phyloP scores from a whole-genome alignment of 768 basidiomycete species.

The Auriscalpium vulgare region DNA sequence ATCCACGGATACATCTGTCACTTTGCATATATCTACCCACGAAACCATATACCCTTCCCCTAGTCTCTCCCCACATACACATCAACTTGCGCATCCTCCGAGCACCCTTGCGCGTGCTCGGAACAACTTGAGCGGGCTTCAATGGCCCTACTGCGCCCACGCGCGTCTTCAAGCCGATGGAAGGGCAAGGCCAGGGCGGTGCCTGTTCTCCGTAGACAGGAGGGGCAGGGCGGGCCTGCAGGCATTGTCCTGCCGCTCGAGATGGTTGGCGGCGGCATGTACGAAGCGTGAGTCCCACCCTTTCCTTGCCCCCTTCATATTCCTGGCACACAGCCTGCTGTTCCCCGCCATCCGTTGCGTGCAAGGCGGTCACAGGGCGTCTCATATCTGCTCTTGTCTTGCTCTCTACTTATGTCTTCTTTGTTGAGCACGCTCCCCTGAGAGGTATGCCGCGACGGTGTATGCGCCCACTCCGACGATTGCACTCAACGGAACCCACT shows the following conservation, averaged over 20 bases:
- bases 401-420: no score
- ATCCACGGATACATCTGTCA: no score
- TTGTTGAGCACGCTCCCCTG: no score
- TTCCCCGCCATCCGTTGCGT: no score
- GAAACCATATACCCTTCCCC: no score
- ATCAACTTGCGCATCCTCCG: no score
- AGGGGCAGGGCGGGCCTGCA: constrained; percentile 38
- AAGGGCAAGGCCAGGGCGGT: constrained; percentile 17
- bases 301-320: background rate
- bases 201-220: constrained; percentile 16
- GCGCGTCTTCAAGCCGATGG: constrained; percentile 7
- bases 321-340: background rate
- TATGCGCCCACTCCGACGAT: background rate
- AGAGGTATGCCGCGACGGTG: no score
- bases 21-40: no score
- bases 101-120: no score
- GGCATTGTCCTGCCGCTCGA: constrained; percentile 55
- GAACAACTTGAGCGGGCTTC: background rate
- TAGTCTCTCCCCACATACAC: no score
- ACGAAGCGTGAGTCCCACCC: constrained; percentile 47
- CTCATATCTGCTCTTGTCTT: no score
- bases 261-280: constrained; percentile 44
- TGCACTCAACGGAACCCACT: background rate
- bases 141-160: background rate
- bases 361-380: no score